Base-by-base conservation (phyloP, 805 yeast species). In the Starmerella powellii region DNA sequence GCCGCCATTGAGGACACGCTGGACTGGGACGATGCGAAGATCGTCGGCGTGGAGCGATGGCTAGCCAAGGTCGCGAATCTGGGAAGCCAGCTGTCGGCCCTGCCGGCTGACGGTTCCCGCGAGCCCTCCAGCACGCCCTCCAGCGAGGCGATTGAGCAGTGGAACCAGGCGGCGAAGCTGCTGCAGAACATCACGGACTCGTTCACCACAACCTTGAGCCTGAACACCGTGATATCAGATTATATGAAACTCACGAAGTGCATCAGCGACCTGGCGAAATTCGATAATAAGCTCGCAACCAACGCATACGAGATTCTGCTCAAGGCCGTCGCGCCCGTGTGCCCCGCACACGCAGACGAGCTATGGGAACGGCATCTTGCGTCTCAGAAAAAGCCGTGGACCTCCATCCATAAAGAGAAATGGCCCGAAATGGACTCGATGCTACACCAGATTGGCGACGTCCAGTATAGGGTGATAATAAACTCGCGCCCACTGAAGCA, bases 31-130 rank as follows among this genome's bases (percentile, higher is more conserved):
- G 94, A 84, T 53, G 65, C 70, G 3, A 86, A 82, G 56, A 87
- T 91, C 48, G 75, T 73, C 21, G 98, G 98, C 3, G 70, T 82
- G 29, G 82, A 84, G 56, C 71, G 97, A 48, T 91, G 96, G 96
- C 59, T 91, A 34, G 67, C 68, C 31, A 74, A 76, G 48, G 73
- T 84, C 20, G 18, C 28, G 15, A 11, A 28, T 2, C 38, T 47
- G 6, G 44, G 42, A 2, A n/a, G n/a, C n/a, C n/a, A n/a, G n/a
- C n/a, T n/a, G n/a, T n/a, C n/a, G n/a, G n/a, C n/a, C n/a, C n/a
- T n/a, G n/a, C n/a, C n/a, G n/a, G n/a, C n/a, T n/a, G n/a, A n/a
- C n/a, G n/a, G n/a, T n/a, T n/a, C n/a, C n/a, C n/a, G n/a, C n/a
- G n/a, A n/a, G n/a, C n/a, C n/a, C n/a, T n/a, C n/a, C n/a, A n/a